Evolutionary conservation across 179 eudicot species (phyloP), one percentile per base, ranked within the genome.

Genomic region (Heliamphora pulchella): DNA sequence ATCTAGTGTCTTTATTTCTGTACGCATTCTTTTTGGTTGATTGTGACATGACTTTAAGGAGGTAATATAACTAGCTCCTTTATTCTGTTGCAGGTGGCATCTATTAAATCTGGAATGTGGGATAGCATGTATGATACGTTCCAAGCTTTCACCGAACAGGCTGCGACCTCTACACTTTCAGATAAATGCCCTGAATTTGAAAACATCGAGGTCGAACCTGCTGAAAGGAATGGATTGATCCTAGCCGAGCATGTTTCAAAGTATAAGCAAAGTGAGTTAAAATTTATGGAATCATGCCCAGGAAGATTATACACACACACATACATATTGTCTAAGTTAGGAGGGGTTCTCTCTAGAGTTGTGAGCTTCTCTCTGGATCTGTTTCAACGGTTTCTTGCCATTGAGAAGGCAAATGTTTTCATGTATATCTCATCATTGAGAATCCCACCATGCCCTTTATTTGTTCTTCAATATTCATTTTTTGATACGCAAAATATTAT

Each of bases 121-220:
- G 99, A 96, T 86, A 90, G 92, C 83, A 88, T 94, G 85, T 92
- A 92, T 81, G 98, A 92, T 79, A 86, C 94, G 53, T 88, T 91
- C 55, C 94, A 89, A 85, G 83, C 82, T 18, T 78, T 88, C 79
- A 84, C 84, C 72, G 84, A 89, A 58, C 81, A 81, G 47, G 92
- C 84, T 10, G 80, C 82, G 61, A 74, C 85, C 68, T 67, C 79
- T 71, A 41, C 81, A 63, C 62, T 9, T 70, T 63, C 84, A 69
- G 81, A 85, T 31, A 84, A 83, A 67, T 74, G 71, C 66, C 57
- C 53, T 39, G 84, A 84, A 59, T 86, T 70, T 82, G 90, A 84
- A 87, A 87, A 84, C 82, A 86, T 93, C 66, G 92, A 89, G 85
- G 86, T 85, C 70, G 89, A 84, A 83, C 85, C 88, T 80, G 81